A percentile compares a stretch with the other conserved stretches of the same genome.
phyloP scores from a whole-genome alignment of 2,329 filamentous ascomycete genomes.

The Pseudogymnoascus sp. region DNA sequence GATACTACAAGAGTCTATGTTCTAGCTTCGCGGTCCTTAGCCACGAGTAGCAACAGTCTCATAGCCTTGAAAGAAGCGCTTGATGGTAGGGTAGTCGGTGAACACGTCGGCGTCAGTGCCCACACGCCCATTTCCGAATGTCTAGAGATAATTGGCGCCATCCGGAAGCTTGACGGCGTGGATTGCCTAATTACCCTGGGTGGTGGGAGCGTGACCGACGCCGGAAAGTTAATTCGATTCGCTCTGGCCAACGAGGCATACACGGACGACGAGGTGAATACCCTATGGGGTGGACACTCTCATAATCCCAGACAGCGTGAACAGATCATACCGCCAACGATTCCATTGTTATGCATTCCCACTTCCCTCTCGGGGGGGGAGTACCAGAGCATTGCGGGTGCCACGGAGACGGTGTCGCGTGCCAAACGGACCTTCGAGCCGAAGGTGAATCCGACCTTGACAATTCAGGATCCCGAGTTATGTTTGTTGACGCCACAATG shows the following conservation, averaged over 20 bases:
- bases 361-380: slow-evolving; percentile 37
- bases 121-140: too few species aligned
- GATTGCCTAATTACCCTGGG: slow-evolving; percentile 26
- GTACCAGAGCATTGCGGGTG: slow-evolving; percentile 34
- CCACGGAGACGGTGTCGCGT: slow-evolving; percentile 27
- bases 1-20: too few species aligned
- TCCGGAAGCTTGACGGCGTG: too few species aligned
- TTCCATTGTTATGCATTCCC: slow-evolving; percentile 35
- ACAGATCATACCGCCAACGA: slow-evolving; percentile 17
- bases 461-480: slow-evolving; percentile 50
- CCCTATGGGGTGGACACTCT: too few species aligned
- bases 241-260: slow-evolving; percentile 16
- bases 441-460: slow-evolving; percentile 39
- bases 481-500: slow-evolving; percentile 42
- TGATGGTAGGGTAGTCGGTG: too few species aligned
- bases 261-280: too few species aligned
- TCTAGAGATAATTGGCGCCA: too few species aligned
- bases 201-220: slow-evolving; percentile 28
- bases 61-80: too few species aligned
- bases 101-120: too few species aligned
- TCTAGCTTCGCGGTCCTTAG: too few species aligned
- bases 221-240: slow-evolving; percentile 23
- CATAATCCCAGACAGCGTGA: too few species aligned
- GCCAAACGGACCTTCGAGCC: slow-evolving; percentile 26
- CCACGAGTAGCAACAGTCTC: too few species aligned